phyloP scores from a whole-genome alignment of 139 green algal genomes.

The Helicosporidium sp. region DNA sequence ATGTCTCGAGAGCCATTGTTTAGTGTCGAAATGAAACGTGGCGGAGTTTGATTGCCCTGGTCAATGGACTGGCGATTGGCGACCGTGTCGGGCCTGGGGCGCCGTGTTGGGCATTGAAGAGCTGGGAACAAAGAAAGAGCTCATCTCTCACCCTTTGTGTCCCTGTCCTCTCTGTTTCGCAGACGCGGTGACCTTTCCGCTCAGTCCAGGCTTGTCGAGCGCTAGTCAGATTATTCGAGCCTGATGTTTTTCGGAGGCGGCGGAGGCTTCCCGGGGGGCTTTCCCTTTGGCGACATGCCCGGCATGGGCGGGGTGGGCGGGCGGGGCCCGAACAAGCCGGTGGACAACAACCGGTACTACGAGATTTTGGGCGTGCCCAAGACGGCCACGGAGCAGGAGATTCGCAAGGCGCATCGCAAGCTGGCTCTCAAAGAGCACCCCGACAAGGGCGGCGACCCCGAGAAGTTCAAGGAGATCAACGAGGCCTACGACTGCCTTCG shows the following conservation, averaged over 20 bases:
- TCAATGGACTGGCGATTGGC: too few relatives aligned
- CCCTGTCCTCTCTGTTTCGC: not conserved
- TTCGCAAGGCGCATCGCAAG: slow-evolving; percentile 78
- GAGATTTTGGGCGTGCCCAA: slow-evolving; percentile 70
- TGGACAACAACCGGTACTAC: slow-evolving; percentile 61
- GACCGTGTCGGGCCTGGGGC: too few relatives aligned
- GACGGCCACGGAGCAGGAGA: slow-evolving; percentile 43
- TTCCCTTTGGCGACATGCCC: slow-evolving; percentile 17
- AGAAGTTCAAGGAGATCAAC: slow-evolving; percentile 98
- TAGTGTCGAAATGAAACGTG: too few relatives aligned
- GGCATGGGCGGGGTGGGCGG: slow-evolving; percentile 11
- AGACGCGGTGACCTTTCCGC: too few relatives aligned
- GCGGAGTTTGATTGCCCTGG: too few relatives aligned
- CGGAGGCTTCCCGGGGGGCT: slow-evolving; percentile 9
- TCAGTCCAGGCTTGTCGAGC: not conserved
- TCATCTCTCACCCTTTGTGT: too few relatives aligned
- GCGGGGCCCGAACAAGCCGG: slow-evolving; percentile 1
- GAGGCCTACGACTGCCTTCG: slow-evolving; percentile 90
- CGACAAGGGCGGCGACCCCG: slow-evolving; percentile 74
- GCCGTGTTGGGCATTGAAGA: too few relatives aligned
- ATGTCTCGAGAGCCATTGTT: too few relatives aligned
- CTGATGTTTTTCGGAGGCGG: slow-evolving; percentile 26
- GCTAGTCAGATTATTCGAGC: not conserved
- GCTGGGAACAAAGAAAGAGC: too few relatives aligned
- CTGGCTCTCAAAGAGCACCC: slow-evolving; percentile 67